Evolutionary conservation across 352 stramenopile genomes (phyloP), one percentile per base, ranked within the genome.

Genomic region (Plasmopara halstedii): DNA sequence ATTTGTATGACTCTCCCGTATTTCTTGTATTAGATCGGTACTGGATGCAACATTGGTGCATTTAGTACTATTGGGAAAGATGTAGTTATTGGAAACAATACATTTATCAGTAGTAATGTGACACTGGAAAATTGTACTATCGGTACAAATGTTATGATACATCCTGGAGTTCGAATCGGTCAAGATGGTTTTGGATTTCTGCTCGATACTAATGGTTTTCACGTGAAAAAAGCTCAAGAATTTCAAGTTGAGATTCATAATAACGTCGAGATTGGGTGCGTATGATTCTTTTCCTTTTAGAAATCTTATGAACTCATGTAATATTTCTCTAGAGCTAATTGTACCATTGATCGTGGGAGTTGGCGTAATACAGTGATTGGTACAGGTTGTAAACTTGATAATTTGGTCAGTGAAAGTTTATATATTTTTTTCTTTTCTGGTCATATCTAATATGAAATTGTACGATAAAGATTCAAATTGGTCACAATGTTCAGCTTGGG

Each of bases 151-250:
- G 77, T 88, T 35, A 66, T 88, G 35, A 34, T 94, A n/a, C 80
- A 94, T 41, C 48, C 78, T 6, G 83, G 83, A 10, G 66, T 72
- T 23, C 54, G 78, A 19, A 68, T 94, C 23, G 83, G 83, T 6
- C 83, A 88, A 58, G 80, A 94, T 25, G 83, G 83, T 2, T 94
- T 94, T 56, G 83, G 83, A 10, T 92, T 92, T 44, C 50, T 80
- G 44, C 50, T 94, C n/a, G 62, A 68, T 18, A 47, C 60, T 2
- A 65, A 42, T 19, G 73, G 77, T 8, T 50, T 78, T 32, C 82
- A 91, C 56, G 53, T 56, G 7, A 94, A 94, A 60, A 94, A 94
- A 42, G 75, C 78, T 2, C 83, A 94, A 56, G 65, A 85, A 41
- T 50, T 90, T 15, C 64, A 64, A 2, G 83, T 92, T 13, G 74